Conservation (phyloP, 441 rosid species). For the Populus hybrid region DNA sequence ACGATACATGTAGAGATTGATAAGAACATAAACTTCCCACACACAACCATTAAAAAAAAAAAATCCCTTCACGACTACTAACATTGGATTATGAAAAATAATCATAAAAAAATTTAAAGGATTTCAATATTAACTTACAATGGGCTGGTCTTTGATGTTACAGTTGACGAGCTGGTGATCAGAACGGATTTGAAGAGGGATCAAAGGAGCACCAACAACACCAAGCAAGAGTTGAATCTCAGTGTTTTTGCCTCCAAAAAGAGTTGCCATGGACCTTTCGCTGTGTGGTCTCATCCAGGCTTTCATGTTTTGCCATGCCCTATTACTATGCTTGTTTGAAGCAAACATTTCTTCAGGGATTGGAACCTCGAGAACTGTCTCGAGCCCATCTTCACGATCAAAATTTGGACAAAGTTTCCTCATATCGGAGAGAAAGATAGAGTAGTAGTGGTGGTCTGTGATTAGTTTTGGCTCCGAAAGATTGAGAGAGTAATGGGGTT, state of each 20-base stretch:
- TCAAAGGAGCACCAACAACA: constrained; percentile 84
- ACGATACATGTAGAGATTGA: background rate
- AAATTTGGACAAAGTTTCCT: constrained; percentile 80
- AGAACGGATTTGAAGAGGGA: constrained; percentile 59
- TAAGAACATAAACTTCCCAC: background rate
- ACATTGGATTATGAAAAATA: background rate
- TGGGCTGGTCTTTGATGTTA: constrained; percentile 61
- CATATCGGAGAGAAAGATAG: constrained; percentile 23
- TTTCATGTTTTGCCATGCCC: constrained; percentile 75
- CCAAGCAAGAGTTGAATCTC: constrained; percentile 91
- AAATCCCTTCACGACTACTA: background rate
- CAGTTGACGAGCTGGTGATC: constrained; percentile 34
- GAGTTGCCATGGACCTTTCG: constrained; percentile 30
- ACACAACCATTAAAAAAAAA: background rate
- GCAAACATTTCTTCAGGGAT: constrained; percentile 82
- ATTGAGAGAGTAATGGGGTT: constrained; percentile 10
- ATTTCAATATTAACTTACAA: constrained; percentile 38
- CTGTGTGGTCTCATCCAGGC: constrained; percentile 57
- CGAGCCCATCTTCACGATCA: constrained; percentile 76
- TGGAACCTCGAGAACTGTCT: constrained; percentile 90
- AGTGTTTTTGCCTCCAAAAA: constrained; percentile 50
- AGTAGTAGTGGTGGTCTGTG: background rate
- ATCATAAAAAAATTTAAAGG: background rate
- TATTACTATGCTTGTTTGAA: constrained; percentile 30
- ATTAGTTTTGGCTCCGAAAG: constrained; percentile 5